Conservation (phyloP, 106 monocot species). For the Dendrobium chrysotoxum region DNA sequence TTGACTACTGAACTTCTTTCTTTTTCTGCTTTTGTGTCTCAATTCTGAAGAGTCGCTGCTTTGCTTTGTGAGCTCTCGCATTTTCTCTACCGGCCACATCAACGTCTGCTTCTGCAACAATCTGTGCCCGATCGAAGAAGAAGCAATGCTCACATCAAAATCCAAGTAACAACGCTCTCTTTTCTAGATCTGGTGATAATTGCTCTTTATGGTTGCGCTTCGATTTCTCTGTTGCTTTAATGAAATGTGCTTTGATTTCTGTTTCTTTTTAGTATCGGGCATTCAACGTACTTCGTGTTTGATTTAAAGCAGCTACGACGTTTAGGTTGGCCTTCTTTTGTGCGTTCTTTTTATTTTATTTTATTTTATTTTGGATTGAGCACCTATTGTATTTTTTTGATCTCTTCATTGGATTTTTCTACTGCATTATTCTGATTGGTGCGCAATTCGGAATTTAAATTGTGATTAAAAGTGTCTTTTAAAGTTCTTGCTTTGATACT, state of each 20-base stretch:
- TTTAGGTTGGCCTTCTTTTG: neutral
- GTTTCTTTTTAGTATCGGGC: neutral
- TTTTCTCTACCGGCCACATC: neutral
- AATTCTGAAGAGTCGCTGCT: neutral
- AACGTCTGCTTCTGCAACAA: neutral
- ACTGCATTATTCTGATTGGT: neutral
- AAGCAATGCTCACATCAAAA: slow-evolving; percentile 4
- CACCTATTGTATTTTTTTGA: neutral
- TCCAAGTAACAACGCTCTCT: neutral
- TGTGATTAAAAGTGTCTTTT: neutral
- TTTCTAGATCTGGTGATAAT: slow-evolving; percentile 1
- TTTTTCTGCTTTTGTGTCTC: neutral
- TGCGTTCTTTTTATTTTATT: neutral
- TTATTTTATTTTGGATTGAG: neutral
- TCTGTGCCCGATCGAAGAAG: neutral
- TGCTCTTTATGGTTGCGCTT: neutral
- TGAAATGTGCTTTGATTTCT: neutral
- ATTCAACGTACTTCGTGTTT: neutral
- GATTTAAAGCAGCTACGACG: neutral
- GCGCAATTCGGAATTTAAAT: neutral
- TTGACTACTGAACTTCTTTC: neutral
- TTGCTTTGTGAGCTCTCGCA: neutral
- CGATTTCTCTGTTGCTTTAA: neutral
- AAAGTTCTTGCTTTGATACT: neutral
- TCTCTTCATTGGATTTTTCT: neutral